Evolutionary conservation across 1,284 basidiomycete genomes (phyloP).

Genomic region (Leccinum colubrinum): DNA sequence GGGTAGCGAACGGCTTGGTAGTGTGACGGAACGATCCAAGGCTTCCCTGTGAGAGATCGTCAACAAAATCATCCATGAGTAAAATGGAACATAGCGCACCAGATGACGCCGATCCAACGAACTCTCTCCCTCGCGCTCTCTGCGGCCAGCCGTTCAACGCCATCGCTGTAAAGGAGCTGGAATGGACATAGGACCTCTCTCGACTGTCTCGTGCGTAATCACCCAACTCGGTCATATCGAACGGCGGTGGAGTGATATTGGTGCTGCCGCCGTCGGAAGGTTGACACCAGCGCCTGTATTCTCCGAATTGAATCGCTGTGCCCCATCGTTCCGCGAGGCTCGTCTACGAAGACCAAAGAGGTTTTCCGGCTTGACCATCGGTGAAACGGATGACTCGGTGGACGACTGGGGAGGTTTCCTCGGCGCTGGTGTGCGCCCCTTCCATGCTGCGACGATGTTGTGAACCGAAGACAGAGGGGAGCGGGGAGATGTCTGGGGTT

Average conservation of each 20-base stretch:
- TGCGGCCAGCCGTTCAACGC: slow-evolving; percentile 79
- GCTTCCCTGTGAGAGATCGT: slow-evolving; percentile 57
- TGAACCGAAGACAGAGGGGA: slow-evolving; percentile 71
- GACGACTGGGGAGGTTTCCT: slow-evolving; percentile 25
- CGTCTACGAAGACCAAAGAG: slow-evolving; percentile 64
- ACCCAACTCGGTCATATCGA: slow-evolving; percentile 46
- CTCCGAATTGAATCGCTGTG: slow-evolving; percentile 13
- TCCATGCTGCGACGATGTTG: slow-evolving; percentile 81
- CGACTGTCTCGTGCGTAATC: slow-evolving; percentile 40
- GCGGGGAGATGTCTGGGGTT: slow-evolving; percentile 54
- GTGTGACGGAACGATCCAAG: slow-evolving; percentile 45
- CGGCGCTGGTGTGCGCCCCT: slow-evolving; percentile 54
- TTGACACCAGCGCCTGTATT: slow-evolving; percentile 16
- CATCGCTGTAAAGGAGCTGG: slow-evolving; percentile 84
- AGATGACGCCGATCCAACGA: slow-evolving; percentile 85
- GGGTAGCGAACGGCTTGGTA: slow-evolving; percentile 51
- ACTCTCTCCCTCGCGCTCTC: slow-evolving; percentile 82
- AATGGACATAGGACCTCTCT: slow-evolving; percentile 79
- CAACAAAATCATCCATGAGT: background rate
- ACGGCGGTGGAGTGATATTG: slow-evolving; percentile 41
- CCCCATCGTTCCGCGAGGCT: slow-evolving; percentile 44
- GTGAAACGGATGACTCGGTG: slow-evolving; percentile 25
- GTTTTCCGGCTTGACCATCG: slow-evolving; percentile 37
- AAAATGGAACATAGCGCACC: slow-evolving; percentile 47
- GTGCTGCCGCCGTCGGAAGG: slow-evolving; percentile 24